Percentiles rank a stretch among this genome's conserved stretches.
These are phyloP conservation scores for Penicillium simplicissimum DNA, from an alignment of 495 filamentous ascomycete species.

Conservation along the genomic window DNA sequence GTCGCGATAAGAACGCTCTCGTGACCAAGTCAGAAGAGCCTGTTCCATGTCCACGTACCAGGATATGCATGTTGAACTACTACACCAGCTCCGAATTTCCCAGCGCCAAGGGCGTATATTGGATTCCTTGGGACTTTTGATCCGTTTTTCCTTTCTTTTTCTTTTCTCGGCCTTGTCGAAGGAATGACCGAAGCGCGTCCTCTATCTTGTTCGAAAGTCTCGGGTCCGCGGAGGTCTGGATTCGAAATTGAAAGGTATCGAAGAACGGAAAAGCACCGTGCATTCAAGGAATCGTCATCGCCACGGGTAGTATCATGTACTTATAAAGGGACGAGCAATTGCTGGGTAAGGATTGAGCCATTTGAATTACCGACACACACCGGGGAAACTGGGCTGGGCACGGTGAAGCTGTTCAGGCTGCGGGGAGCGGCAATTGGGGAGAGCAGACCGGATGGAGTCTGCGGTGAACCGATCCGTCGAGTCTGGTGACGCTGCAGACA, in stretches of 20 bases:
- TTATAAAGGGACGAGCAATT: slow-evolving; percentile 17
- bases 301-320: slow-evolving; percentile 3
- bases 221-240: neutral
- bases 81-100: slow-evolving; percentile 2
- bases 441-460: slow-evolving; percentile 39
- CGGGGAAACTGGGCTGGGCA: slow-evolving; percentile 21
- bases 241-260: neutral
- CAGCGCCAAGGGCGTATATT: slow-evolving; percentile 14
- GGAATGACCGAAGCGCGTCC: neutral
- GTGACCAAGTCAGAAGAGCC: neutral
- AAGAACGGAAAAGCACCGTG: neutral
- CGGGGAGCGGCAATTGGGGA: slow-evolving; percentile 28
- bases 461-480: slow-evolving; percentile 39
- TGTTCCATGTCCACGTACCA: slow-evolving; percentile 34
- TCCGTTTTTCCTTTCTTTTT: neutral
- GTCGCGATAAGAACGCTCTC: slow-evolving; percentile 7
- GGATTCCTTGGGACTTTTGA: slow-evolving; percentile 9
- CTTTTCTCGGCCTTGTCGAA: neutral
- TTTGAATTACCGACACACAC: slow-evolving; percentile 19
- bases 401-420: slow-evolving; percentile 37
- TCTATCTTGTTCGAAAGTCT: neutral
- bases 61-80: slow-evolving; percentile 45
- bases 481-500: slow-evolving; percentile 3
- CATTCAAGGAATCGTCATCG: neutral
- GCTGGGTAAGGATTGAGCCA: slow-evolving; percentile 30